These are phyloP conservation scores for Leccinum imitatum DNA, from an alignment of 768 basidiomycete species.

Conservation along the genomic window DNA sequence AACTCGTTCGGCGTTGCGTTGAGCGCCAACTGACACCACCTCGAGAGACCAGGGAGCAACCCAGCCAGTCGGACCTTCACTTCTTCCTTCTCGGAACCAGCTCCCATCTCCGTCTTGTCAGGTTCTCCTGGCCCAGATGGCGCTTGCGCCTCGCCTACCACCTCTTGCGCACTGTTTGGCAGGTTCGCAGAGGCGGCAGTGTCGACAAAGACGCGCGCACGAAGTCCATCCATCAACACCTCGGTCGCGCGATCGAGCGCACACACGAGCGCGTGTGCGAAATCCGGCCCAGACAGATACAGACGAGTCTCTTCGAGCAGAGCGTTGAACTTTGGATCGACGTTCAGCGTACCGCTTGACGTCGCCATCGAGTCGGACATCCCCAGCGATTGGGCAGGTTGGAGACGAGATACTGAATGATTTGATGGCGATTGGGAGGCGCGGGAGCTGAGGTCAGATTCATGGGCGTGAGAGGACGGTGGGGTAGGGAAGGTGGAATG, in stretches of 20 bases:
- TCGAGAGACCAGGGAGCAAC: constrained; percentile 74
- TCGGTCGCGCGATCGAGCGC: constrained; percentile 70
- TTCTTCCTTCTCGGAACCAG: constrained; percentile 30
- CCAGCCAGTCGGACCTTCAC: constrained; percentile 70
- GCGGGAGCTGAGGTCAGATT: constrained; percentile 21
- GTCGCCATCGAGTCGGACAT: background rate
- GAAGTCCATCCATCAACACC: constrained; percentile 61
- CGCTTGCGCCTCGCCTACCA: constrained; percentile 5
- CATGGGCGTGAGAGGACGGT: constrained; percentile 16
- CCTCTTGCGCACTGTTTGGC: constrained; percentile 2
- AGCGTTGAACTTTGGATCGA: constrained; percentile 46
- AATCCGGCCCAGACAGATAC: constrained; percentile 67
- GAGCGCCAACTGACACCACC: constrained; percentile 73
- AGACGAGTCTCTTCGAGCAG: constrained; percentile 70
- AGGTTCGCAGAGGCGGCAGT: constrained; percentile 13
- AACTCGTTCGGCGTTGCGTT: constrained; percentile 75
- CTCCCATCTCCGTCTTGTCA: constrained; percentile 10
- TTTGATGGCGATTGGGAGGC: constrained; percentile 27
- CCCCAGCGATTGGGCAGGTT: background rate
- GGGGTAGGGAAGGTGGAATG: constrained; percentile 22
- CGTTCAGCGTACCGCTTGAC: constrained; percentile 7
- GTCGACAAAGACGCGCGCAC: constrained; percentile 59
- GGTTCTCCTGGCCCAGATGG: constrained; percentile 15
- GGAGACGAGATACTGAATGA: constrained; percentile 25
- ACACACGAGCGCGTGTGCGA: constrained; percentile 66